Evolutionary conservation across 805 yeast species (phyloP), one percentile per base, ranked within the genome.

Genomic region (Cyberlindnera americana): DNA sequence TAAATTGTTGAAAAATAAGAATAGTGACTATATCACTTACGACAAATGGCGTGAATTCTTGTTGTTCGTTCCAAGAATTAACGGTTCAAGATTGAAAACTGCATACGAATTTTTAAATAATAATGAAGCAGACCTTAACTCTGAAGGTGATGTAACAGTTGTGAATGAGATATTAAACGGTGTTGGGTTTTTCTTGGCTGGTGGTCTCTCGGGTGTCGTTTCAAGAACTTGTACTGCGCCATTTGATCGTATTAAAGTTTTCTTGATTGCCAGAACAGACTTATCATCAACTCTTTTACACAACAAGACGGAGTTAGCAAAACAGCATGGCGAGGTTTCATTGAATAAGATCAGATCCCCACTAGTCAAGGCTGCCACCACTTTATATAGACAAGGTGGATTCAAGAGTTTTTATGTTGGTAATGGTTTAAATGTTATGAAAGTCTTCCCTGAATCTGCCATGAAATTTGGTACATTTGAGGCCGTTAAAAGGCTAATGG

Each of bases 191-290:
- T 93, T 93, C 56, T 64, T 90, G 24, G 95, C 96, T 2, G 99
- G 99, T 28, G 99, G 99, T 0, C 61, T 90, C 16, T 85, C 96
- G 2, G 99, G 99, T 2, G 99, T 91, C 2, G 83, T 93, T 4
- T 88, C 96, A 12, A 78, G 99, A 64, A 89, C 98, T 0, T 83
- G 93, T 53, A 93, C 99, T 0, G 99, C 98, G 0, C 99, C 99
- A 10, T 86, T 93, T 48, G 99, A 93, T 61, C 75, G 99, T 59
- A 77, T 93, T 17, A 93, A 93, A 60, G 98, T 93, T 12, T 93
- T 86, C 52, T 67, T 93, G 35, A 93, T 93, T 54, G 97, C 98
- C 1, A 76, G 95, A 60, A 82, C 96, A 1, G 95, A 84, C 58
- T 64, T 84, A 32, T 72, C 85, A 0, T 81, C 90, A 4, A 83